Base-by-base conservation (phyloP, 345 rosid genomes). In the Pugionium dolabratum region DNA sequence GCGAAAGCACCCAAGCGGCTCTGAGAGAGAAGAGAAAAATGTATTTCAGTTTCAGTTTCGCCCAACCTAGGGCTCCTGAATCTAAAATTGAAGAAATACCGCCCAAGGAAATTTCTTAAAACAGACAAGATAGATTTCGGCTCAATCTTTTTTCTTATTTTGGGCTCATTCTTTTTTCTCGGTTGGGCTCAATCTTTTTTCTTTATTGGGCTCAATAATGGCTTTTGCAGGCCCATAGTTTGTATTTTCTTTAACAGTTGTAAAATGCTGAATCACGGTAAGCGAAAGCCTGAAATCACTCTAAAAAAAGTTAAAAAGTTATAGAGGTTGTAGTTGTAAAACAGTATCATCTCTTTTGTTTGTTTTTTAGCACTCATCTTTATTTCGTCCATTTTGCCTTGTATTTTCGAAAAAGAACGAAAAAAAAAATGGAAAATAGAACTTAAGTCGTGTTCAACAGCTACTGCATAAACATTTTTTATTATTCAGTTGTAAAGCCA, bases 401-500 rank as follows among this genome's bases (percentile, higher is more conserved):
- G 8, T 4, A 49, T 1, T n/a, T 31, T 34, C 10, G 18, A 0
- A 4, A 6, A 53, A 9, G 1, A 34, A 7, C 2, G 42, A 11
- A 8, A 46, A 7, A 2, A 3, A 54, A 9, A 26, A 4, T 27
- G 5, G 0, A 4, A 9, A 9, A 5, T 2, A 29, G 0, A 58
- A 60, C 18, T 26, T 30, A 59, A 59, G 28, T 40, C 44, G 33
- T 59, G 18, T 43, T 35, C 66, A 32, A 37, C 42, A 62, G 37
- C 64, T 55, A 47, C 64, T 54, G 63, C 40, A 56, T 48, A 62
- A 45, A 31, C 35, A 40, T 6, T 25, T 9, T 53, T 40, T 26
- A 10, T 64, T 55, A 48, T 56, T 56, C 45, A 8, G 30, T 46
- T 37, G 69, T 62, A 40, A 49, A 40, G 11, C 70, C 75, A 71